These are phyloP conservation scores for Salvia splendens DNA, from an alignment of 257 asterid species.

Conservation along the genomic window DNA sequence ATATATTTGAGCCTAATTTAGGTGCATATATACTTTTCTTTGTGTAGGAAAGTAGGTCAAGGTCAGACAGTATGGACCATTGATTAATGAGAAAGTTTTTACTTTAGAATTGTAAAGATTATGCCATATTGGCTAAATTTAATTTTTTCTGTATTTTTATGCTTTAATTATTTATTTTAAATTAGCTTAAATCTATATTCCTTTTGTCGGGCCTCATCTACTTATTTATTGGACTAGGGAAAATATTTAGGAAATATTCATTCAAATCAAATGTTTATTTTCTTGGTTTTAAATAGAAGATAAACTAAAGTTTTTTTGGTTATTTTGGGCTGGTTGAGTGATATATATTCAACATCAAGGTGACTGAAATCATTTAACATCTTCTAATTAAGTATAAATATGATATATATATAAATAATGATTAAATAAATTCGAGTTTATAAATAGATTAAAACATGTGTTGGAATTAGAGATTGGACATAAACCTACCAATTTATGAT, in stretches of 20 bases:
- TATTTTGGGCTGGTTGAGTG: no score
- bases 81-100: neutral
- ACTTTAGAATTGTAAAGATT: constrained; percentile 1
- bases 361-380: no score
- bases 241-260: no score
- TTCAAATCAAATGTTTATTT: no score
- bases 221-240: no score
- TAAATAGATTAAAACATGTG: constrained; percentile 24
- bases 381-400: no score
- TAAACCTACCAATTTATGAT: neutral
- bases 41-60: constrained; percentile 31
- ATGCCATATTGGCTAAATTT: constrained; percentile 7
- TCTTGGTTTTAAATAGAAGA: no score
- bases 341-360: no score
- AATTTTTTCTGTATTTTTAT: neutral
- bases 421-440: neutral
- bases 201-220: neutral
- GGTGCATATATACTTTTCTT: constrained; percentile 18
- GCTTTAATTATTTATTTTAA: neutral
- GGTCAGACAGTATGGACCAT: constrained; percentile 27
- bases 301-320: no score
- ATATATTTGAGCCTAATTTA: constrained; percentile 33
- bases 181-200: neutral
- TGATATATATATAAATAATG: no score
- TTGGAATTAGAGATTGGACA: constrained; percentile 4